A percentile compares a stretch with the other conserved stretches of the same genome.
phyloP scores from a whole-genome alignment of 179 eudicot genomes.

The Corrigiola litoralis region DNA sequence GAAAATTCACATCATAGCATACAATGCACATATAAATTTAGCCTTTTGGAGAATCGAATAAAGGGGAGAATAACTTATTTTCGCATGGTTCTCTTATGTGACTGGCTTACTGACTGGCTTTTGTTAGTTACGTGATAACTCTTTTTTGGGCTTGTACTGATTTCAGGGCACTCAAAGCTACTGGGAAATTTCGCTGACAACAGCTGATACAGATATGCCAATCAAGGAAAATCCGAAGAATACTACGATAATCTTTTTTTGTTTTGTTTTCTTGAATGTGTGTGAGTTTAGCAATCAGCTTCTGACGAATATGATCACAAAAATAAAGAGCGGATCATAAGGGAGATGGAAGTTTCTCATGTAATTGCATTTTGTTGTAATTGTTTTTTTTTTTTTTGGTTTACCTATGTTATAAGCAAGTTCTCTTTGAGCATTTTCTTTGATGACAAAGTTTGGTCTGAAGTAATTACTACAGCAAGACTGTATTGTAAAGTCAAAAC shows the following conservation, averaged over 20 bases:
- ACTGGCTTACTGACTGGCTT: no score
- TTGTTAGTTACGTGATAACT: neutral
- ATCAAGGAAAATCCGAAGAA: neutral
- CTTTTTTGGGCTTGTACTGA: neutral
- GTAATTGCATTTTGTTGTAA: neutral
- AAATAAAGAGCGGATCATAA: neutral
- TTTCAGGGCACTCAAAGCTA: neutral
- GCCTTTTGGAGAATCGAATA: neutral
- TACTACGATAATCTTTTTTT: neutral
- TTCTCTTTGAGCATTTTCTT: no score
- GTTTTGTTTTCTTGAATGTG: neutral
- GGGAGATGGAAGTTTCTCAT: neutral
- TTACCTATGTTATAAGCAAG: no score
- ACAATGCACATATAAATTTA: neutral
- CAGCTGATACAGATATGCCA: neutral
- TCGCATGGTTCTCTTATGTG: neutral
- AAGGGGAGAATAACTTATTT: neutral
- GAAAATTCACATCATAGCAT: neutral
- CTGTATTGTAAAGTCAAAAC: no score
- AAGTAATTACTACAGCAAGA: no score
- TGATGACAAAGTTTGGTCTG: no score
- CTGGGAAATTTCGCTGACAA: neutral
- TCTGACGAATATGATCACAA: neutral
- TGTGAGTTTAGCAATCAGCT: neutral
- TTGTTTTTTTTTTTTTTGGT: neutral